Conservation (phyloP, 2,329 filamentous ascomycete species). For the Talaromyces sp. region DNA sequence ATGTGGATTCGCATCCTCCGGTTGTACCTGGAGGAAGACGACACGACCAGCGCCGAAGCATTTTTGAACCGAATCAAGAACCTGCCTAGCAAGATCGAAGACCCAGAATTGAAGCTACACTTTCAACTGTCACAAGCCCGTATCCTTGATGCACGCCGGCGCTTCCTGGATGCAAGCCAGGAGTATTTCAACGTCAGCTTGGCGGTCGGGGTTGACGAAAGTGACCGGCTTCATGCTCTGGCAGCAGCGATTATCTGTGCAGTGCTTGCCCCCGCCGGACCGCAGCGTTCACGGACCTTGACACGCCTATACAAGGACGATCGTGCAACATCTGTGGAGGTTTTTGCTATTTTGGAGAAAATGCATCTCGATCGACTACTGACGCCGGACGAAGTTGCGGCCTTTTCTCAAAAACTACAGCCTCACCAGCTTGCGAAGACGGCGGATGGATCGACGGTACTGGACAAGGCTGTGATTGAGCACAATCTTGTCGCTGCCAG, state of each 20-base stretch:
- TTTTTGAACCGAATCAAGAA: constrained; percentile 96
- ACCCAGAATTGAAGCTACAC: constrained; percentile 70
- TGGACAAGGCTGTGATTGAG: constrained; percentile 89
- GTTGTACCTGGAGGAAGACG: constrained; percentile 89
- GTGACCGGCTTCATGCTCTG: constrained; percentile 79
- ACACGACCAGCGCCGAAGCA: constrained; percentile 75
- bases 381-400: constrained; percentile 72
- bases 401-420: constrained; percentile 73
- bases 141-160: constrained; percentile 83
- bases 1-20: constrained; percentile 93
- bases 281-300: constrained; percentile 71
- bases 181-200: constrained; percentile 86
- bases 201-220: constrained; percentile 71
- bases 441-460: constrained; percentile 83
- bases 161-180: constrained; percentile 81
- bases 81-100: constrained; percentile 69
- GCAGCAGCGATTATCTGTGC: constrained; percentile 86
- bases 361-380: constrained; percentile 92
- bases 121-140: constrained; percentile 90
- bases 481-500: constrained; percentile 90
- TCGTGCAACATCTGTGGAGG: constrained; percentile 65
- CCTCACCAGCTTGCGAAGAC: constrained; percentile 89
- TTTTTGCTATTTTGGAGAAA: constrained; percentile 89
- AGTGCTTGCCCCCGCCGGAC: constrained; percentile 85
- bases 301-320: constrained; percentile 92